A percentile compares a stretch with the other conserved stretches of the same genome.
phyloP scores from a whole-genome alignment of 2,329 filamentous ascomycete species.

The Sarocladium strictum region DNA sequence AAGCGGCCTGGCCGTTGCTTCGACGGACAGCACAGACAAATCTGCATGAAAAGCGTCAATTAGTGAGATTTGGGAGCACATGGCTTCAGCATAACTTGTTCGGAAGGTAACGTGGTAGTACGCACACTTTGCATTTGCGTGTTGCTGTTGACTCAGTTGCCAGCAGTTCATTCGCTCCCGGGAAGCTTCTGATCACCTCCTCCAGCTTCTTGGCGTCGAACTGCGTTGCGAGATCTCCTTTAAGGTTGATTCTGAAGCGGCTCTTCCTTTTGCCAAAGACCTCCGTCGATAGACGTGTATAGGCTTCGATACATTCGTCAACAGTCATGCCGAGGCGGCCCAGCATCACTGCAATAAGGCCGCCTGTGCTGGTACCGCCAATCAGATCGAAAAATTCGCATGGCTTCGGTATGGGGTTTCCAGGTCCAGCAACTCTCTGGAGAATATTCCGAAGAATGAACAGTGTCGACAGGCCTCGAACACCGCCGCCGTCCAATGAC shows the following conservation, averaged over 20 bases:
- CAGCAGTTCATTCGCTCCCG: background rate
- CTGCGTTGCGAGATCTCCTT: background rate
- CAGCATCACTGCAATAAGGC: slow-evolving; percentile 7
- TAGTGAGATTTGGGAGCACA: too few species aligned
- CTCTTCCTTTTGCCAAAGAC: slow-evolving; percentile 4
- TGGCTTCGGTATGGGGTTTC: background rate
- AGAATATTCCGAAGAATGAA: slow-evolving; percentile 5
- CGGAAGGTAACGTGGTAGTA: background rate
- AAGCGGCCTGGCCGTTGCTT: slow-evolving; percentile 23
- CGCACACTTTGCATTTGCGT: slow-evolving; percentile 9
- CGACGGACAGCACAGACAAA: slow-evolving; percentile 21
- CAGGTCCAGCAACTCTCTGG: background rate
- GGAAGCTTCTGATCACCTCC: background rate
- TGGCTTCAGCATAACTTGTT: background rate
- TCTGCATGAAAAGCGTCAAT: background rate
- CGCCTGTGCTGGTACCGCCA: slow-evolving; percentile 9
- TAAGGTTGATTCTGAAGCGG: slow-evolving; percentile 1
- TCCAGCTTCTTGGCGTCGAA: slow-evolving; percentile 8
- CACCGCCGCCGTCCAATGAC: slow-evolving; percentile 8
- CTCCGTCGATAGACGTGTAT: slow-evolving; percentile 1
- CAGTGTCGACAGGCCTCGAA: slow-evolving; percentile 7
- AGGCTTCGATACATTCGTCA: slow-evolving; percentile 11
- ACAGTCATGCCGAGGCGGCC: slow-evolving; percentile 8
- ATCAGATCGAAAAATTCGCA: slow-evolving; percentile 10
- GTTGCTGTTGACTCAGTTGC: background rate